Evolutionary conservation across 2,329 filamentous ascomycete genomes (phyloP).

Genomic region (Penicillium capsulatum): DNA sequence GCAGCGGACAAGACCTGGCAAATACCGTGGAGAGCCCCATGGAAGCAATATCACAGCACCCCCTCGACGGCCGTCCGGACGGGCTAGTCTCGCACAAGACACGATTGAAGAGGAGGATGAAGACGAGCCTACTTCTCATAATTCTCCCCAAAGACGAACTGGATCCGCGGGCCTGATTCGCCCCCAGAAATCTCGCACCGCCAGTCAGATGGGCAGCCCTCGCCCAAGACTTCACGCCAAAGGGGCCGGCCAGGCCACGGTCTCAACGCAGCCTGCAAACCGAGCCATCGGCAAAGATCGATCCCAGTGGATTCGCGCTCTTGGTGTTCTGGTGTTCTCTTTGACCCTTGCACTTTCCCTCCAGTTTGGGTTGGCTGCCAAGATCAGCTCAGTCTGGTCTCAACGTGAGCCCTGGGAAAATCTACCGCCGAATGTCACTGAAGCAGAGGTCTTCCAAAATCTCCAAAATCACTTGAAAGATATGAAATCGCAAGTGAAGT

Average conservation of each 20-base stretch:
- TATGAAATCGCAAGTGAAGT: constrained; percentile 30
- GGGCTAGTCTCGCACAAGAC: constrained; percentile 24
- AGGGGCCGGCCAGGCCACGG: too few relatives aligned
- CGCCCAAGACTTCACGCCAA: too few relatives aligned
- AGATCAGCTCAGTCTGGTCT: too few relatives aligned
- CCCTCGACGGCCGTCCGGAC: constrained; percentile 33
- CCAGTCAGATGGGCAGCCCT: too few relatives aligned
- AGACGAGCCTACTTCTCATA: not conserved
- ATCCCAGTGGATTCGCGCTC: too few relatives aligned
- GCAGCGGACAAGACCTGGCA: constrained; percentile 30
- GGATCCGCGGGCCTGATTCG: too few relatives aligned
- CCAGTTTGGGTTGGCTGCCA: constrained; percentile 1
- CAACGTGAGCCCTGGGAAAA: too few relatives aligned
- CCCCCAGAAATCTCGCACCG: too few relatives aligned
- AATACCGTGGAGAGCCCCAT: constrained; percentile 18
- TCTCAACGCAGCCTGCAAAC: too few relatives aligned
- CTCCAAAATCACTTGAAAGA: constrained; percentile 27
- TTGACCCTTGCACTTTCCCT: constrained; percentile 11
- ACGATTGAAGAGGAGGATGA: constrained; percentile 31
- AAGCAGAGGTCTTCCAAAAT: constrained; percentile 22
- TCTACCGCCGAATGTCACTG: constrained; percentile 22
- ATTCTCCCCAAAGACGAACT: too few relatives aligned
- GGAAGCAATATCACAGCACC: constrained; percentile 36
- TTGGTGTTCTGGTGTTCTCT: too few relatives aligned
- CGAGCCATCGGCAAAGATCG: too few relatives aligned